phyloP scores from a whole-genome alignment of 345 rosid genomes.

The Eutrema heterophyllum region DNA sequence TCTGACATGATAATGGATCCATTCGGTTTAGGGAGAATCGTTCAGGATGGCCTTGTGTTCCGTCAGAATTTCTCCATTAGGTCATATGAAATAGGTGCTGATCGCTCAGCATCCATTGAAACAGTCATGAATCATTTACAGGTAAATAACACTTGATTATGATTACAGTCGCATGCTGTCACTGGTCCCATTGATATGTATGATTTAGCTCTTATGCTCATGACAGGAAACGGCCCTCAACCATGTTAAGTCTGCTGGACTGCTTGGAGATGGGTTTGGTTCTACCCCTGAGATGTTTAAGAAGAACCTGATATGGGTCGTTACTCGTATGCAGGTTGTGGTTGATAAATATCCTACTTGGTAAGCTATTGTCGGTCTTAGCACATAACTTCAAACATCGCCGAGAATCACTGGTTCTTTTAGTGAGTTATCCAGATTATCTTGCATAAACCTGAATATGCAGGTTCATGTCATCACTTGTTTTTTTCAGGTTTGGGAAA shows the following conservation, averaged over 20 bases:
- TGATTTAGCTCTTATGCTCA: neutral
- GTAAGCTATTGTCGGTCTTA: conserved; percentile 39
- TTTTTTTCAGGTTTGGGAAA: neutral
- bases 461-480: neutral
- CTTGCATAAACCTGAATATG: neutral
- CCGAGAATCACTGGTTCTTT: neutral
- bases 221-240: conserved; percentile 94
- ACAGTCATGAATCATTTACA: conserved; percentile 96
- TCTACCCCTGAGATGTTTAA: conserved; percentile 94
- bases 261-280: conserved; percentile 94
- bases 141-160: conserved; percentile 37
- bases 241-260: conserved; percentile 80
- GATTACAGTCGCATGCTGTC: neutral
- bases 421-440: neutral
- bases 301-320: conserved; percentile 95
- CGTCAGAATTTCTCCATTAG: conserved; percentile 87
- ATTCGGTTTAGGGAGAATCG: conserved; percentile 78
- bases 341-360: conserved; percentile 93
- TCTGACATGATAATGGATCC: conserved; percentile 84
- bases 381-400: neutral
- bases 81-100: conserved; percentile 98
- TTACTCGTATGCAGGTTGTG: conserved; percentile 86
- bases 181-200: neutral
- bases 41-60: conserved; percentile 84
- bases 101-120: conserved; percentile 95